Conservation (phyloP, 1,284 basidiomycete species). For the Singerocomus rubriflavus region DNA sequence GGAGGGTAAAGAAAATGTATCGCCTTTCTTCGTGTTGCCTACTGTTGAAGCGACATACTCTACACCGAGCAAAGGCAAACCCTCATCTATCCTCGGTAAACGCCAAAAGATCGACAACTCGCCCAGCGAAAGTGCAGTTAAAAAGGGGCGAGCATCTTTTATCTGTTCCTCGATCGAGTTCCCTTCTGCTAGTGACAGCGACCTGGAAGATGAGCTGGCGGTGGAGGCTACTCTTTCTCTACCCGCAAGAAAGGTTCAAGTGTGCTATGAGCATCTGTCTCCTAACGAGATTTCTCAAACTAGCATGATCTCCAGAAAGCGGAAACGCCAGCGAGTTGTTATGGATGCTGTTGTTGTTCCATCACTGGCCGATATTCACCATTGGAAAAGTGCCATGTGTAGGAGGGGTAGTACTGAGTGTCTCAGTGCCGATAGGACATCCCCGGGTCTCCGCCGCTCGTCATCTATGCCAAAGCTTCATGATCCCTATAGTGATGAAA, state of each 20-base stretch:
- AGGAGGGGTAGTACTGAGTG: constrained; percentile 25
- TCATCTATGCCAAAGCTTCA: constrained; percentile 24
- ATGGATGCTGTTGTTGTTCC: constrained; percentile 58
- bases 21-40: constrained; percentile 34
- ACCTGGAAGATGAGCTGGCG: constrained; percentile 30
- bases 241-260: constrained; percentile 16
- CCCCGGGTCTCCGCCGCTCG: constrained; percentile 26
- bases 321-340: constrained; percentile 47
- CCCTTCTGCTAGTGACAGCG: constrained; percentile 18
- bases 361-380: constrained; percentile 32
- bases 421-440: not conserved
- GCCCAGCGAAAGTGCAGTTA: constrained; percentile 29
- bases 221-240: constrained; percentile 27
- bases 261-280: not conserved
- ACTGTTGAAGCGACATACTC: constrained; percentile 36
- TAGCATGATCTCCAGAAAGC: constrained; percentile 21
- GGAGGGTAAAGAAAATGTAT: constrained; percentile 47
- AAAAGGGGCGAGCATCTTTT: constrained; percentile 34
- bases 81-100: constrained; percentile 39
- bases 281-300: constrained; percentile 6
- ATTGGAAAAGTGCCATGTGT: constrained; percentile 13
- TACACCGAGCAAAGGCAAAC: constrained; percentile 22
- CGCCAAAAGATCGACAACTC: constrained; percentile 33
- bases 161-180: constrained; percentile 31
- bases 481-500: constrained; percentile 17